Percentiles rank a stretch among this genome's conserved stretches.
Conservation (phyloP, 2,329 filamentous ascomycete species). For the Raffaelea deltoideospora region DNA sequence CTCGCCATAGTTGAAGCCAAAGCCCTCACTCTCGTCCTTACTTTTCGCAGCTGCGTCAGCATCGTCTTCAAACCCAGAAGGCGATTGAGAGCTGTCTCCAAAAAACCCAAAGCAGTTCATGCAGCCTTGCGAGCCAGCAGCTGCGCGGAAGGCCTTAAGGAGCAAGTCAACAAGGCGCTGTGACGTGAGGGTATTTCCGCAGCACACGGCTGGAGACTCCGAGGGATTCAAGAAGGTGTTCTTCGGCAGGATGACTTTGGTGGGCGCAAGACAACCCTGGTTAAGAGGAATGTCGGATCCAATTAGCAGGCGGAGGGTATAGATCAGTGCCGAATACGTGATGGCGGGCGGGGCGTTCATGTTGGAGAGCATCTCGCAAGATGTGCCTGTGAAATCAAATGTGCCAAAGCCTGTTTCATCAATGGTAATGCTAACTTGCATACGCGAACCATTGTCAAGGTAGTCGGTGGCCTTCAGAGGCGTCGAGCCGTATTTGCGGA, state of each 20-base stretch:
- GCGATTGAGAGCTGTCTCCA: too few relatives aligned
- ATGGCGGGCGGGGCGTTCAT: constrained; percentile 66
- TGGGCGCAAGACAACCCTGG: constrained; percentile 67
- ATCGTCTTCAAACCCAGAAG: too few relatives aligned
- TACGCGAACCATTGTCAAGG: constrained; percentile 79
- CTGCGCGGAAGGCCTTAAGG: constrained; percentile 63
- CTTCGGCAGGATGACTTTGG: constrained; percentile 56
- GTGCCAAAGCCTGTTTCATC: constrained; percentile 60
- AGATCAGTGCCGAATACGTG: constrained; percentile 67
- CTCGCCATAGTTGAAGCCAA: constrained; percentile 72
- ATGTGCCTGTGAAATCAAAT: constrained; percentile 64
- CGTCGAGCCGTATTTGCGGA: constrained; percentile 42
- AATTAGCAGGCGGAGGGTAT: constrained; percentile 66
- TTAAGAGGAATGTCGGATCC: constrained; percentile 71
- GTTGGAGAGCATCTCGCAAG: constrained; percentile 58
- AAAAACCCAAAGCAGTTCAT: constrained; percentile 77
- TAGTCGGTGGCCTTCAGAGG: constrained; percentile 60
- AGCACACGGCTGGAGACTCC: constrained; percentile 63
- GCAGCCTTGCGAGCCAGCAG: constrained; percentile 63
- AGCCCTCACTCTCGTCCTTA: constrained; percentile 14
- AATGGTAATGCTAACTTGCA: constrained; percentile 59
- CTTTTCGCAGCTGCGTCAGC: constrained; percentile 20
- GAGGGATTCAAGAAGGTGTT: constrained; percentile 60
- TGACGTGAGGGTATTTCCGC: constrained; percentile 64
- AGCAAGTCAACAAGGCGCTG: constrained; percentile 78